phyloP scores from a whole-genome alignment of 345 rosid genomes.

The Citrus maxima region DNA sequence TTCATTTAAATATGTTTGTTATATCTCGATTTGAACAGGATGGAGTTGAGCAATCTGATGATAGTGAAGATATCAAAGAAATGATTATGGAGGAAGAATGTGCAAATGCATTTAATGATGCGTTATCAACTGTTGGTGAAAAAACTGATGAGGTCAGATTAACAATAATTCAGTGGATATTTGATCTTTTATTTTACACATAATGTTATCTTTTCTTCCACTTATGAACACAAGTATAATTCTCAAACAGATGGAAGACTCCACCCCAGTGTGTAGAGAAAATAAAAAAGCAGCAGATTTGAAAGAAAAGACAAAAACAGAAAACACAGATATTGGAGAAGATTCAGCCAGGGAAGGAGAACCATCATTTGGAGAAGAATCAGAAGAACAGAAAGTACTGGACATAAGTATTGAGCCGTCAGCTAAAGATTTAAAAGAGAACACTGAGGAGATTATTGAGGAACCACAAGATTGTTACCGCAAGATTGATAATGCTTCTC shows the following conservation, averaged over 20 bases:
- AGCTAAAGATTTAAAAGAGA: conserved; percentile 20
- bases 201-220: neutral
- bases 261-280: conserved; percentile 3
- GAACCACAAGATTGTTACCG: neutral
- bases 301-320: conserved; percentile 20
- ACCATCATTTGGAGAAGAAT: conserved; percentile 5
- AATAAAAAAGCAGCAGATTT: conserved; percentile 18
- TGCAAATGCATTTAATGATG: conserved; percentile 7
- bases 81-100: conserved; percentile 15
- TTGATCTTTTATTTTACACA: neutral
- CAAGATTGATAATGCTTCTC: conserved; percentile 7
- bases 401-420: conserved; percentile 15
- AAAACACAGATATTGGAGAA: conserved; percentile 15
- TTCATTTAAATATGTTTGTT: conserved; percentile 1
- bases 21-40: conserved; percentile 25
- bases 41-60: conserved; percentile 24
- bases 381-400: conserved; percentile 10
- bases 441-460: conserved; percentile 13
- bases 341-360: conserved; percentile 18
- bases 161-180: neutral
- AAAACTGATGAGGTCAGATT: conserved; percentile 25
- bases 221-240: conserved; percentile 2
- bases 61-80: conserved; percentile 22
- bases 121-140: conserved; percentile 6
- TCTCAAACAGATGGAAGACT: conserved; percentile 31